Percentiles rank a stretch among this genome's conserved stretches.
Conservation (phyloP, 1,139 yeast genomes). For the Geotrichum candidum region DNA sequence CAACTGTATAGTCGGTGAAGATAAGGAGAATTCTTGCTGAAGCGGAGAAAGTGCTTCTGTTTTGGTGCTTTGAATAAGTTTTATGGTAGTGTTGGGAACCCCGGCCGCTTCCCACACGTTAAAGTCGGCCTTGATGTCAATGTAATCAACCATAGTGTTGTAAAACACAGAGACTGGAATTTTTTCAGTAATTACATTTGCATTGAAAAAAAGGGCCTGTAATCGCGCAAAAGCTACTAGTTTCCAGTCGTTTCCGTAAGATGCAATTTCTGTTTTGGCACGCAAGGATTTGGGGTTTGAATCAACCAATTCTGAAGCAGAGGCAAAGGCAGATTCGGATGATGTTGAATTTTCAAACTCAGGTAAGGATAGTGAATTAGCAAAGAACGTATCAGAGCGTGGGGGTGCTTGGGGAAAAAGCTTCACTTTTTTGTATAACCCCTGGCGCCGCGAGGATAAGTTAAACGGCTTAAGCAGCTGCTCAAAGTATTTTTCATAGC, state of each 20-base stretch:
- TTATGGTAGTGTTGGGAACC: background rate
- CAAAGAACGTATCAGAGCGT: background rate
- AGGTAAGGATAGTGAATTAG: background rate
- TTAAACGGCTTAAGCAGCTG: background rate
- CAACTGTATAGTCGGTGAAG: slow-evolving; percentile 1
- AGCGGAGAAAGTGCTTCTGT: background rate
- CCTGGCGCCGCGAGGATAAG: slow-evolving; percentile 6
- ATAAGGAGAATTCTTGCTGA: background rate
- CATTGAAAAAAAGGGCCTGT: slow-evolving; percentile 49
- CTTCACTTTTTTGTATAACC: background rate
- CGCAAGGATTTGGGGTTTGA: background rate
- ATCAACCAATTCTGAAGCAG: background rate
- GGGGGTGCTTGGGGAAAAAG: background rate
- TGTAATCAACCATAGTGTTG: slow-evolving; percentile 74
- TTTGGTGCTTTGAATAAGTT: background rate
- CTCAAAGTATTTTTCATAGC: background rate
- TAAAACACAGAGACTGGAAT: slow-evolving; percentile 57
- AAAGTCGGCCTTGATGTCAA: slow-evolving; percentile 71
- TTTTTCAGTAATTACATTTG: slow-evolving; percentile 43
- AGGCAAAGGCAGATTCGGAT: background rate
- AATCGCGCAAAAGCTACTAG: slow-evolving; percentile 59
- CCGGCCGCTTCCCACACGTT: slow-evolving; percentile 61
- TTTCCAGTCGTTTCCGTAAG: slow-evolving; percentile 81
- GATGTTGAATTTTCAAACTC: background rate
- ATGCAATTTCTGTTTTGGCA: slow-evolving; percentile 46